These are phyloP conservation scores for Scytalidium lignicola DNA, from an alignment of 2,329 filamentous ascomycete genomes.

Conservation along the genomic window DNA sequence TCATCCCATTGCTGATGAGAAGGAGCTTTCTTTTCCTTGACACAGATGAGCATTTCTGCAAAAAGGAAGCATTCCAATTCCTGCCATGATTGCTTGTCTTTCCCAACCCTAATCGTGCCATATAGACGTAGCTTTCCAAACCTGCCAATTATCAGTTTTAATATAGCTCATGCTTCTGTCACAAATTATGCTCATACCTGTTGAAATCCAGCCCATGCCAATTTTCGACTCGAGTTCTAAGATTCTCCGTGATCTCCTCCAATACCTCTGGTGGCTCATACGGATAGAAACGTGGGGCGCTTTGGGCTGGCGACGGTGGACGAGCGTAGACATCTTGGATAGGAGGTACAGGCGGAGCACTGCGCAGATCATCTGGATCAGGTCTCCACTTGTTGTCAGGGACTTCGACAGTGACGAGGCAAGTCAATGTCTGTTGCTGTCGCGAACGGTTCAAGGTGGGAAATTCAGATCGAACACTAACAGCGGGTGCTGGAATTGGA, in stretches of 20 bases:
- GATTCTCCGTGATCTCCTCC: constrained; percentile 78
- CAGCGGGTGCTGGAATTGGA: constrained; percentile 81
- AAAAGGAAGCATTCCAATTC: constrained; percentile 96
- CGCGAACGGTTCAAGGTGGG: constrained; percentile 88
- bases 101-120: constrained; percentile 86
- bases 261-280: constrained; percentile 73
- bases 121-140: constrained; percentile 91
- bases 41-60: constrained; percentile 97
- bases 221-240: constrained; percentile 88
- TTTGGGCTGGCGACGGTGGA: constrained; percentile 51
- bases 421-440: constrained; percentile 92
- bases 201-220: constrained; percentile 96
- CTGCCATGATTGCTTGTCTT: constrained; percentile 95
- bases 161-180: constrained; percentile 10
- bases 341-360: constrained; percentile 37
- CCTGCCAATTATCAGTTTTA: constrained; percentile 36
- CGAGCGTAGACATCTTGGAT: constrained; percentile 49
- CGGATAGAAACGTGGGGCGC: constrained; percentile 55
- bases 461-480: constrained; percentile 96
- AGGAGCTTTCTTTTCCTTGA: constrained; percentile 85
- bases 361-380: constrained; percentile 72
- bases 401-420: constrained; percentile 89
- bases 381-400: constrained; percentile 87
- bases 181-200: constrained; percentile 43
- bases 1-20: constrained; percentile 63